phyloP scores from a whole-genome alignment of 192 early-diverging fungal species.

The Backusella psychrophila region DNA sequence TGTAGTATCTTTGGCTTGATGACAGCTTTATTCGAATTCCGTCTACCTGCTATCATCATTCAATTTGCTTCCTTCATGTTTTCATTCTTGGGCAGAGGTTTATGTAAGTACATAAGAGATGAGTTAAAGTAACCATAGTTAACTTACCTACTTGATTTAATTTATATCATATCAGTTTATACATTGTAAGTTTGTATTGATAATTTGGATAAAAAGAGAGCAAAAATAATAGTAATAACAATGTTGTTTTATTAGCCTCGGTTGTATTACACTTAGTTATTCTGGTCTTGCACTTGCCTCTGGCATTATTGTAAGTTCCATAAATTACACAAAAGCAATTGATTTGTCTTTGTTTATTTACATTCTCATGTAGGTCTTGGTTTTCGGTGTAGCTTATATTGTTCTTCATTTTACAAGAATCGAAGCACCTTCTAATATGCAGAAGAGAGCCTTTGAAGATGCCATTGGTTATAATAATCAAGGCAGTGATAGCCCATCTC shows the following conservation, averaged over 20 bases:
- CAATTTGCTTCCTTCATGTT: slow-evolving; percentile 33
- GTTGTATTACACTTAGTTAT: slow-evolving; percentile 27
- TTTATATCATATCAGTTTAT: slow-evolving; percentile 23
- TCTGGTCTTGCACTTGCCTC: slow-evolving; percentile 14
- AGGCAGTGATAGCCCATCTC: neutral
- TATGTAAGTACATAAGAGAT: slow-evolving; percentile 12
- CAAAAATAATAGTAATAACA: neutral
- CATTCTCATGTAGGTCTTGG: neutral
- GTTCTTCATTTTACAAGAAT: slow-evolving; percentile 24
- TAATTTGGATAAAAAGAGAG: neutral
- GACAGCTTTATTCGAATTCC: slow-evolving; percentile 23
- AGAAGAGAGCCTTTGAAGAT: slow-evolving; percentile 15
- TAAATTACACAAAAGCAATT: neutral
- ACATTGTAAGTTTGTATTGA: slow-evolving; percentile 21
- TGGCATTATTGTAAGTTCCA: slow-evolving; percentile 30
- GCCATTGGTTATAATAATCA: neutral
- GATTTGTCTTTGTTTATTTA: neutral
- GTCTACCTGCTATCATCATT: slow-evolving; percentile 6
- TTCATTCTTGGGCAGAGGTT: slow-evolving; percentile 27
- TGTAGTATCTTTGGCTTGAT: slow-evolving; percentile 24
- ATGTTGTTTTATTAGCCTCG: slow-evolving; percentile 14
- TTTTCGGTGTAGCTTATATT: slow-evolving; percentile 24
- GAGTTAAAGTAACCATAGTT: neutral
- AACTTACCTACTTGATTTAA: neutral
- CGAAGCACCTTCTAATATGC: slow-evolving; percentile 32